Base-by-base conservation (phyloP, 2,329 filamentous ascomycete genomes). In the Ceratocystis albifundus region DNA sequence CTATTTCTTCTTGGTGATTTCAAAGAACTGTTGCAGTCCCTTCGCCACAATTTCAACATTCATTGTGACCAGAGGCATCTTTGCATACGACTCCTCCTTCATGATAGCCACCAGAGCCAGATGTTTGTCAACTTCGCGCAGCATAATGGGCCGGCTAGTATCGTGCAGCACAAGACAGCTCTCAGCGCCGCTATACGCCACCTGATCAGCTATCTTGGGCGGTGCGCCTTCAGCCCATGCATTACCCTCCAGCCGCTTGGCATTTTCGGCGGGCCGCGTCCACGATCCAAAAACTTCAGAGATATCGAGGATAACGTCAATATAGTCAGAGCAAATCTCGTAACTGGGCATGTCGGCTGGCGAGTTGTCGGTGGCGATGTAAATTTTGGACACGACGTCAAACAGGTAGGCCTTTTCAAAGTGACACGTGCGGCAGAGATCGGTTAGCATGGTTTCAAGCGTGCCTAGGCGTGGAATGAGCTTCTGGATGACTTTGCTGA, bases 351-450 rank as follows among this genome's bases (percentile, higher is more conserved):
- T 94, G 73, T 97, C 93, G 41, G 93, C 90, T 0, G 93, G 93
- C 48, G 89, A 88, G 36, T 88, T 94, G 75, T 99, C 94, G 4
- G 93, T 96, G 0, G 94, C 94, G 71, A 99, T 96, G 78, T 99
- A 99, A 69, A 99, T 96, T 78, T 99, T 99, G 77, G 90, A 96
- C 71, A 96, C 84, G 7, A 97, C 92, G 74, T 99, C 95, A 74
- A 99, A 99, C 5, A 99, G 84, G 75, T 99, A 99, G 2, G 92
- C 93, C 77, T 99, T 99, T 74, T 97, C 92, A 74, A 99, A 96
- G 61, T 90, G 88, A 74, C 92, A 97, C 15, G 90, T 94, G 69
- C 89, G 90, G 77, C 90, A 95, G 53, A 99, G 83, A 70, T 93
- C 94, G 72, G 95, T 96, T 72, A 99, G 87, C 76, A 99, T 84